Evolutionary conservation across 164 flowering plant species (phyloP).

Genomic region (Akebia trifoliata): DNA sequence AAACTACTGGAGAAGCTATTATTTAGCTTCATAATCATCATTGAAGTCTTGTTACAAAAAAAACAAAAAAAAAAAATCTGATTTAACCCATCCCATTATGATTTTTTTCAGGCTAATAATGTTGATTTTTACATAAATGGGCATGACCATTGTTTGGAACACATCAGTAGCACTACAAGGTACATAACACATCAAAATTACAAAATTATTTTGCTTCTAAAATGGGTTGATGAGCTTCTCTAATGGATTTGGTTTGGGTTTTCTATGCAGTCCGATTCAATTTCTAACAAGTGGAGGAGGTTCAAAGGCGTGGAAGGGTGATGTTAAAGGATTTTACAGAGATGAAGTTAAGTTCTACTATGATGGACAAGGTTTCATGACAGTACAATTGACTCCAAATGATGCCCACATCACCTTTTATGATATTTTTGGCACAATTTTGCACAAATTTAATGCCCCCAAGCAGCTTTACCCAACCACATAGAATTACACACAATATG

Average conservation of each 20-base stretch:
- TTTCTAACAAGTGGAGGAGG: constrained; percentile 66
- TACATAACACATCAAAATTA: constrained; percentile 35
- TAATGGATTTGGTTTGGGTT: background rate
- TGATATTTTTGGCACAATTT: constrained; percentile 35
- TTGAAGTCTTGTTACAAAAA: too few relatives aligned
- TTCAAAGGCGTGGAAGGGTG: too few relatives aligned
- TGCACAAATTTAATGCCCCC: constrained; percentile 33
- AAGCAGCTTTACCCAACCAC: constrained; percentile 20
- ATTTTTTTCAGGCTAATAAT: too few relatives aligned
- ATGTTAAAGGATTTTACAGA: constrained; percentile 17
- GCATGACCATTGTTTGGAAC: too few relatives aligned
- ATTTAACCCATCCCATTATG: too few relatives aligned
- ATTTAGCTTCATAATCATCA: too few relatives aligned
- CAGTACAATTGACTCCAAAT: constrained; percentile 19
- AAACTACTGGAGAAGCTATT: too few relatives aligned
- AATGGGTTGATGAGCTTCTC: background rate
- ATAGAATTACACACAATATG: too few relatives aligned
- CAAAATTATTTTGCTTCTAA: background rate
- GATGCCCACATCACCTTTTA: constrained; percentile 28
- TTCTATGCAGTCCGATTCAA: constrained; percentile 40
- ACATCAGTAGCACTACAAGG: too few relatives aligned
- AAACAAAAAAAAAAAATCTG: too few relatives aligned
- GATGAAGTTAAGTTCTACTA: constrained; percentile 38
- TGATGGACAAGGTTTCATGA: constrained; percentile 44
- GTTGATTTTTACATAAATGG: too few relatives aligned